phyloP scores from a whole-genome alignment of 140 eudicot species.

The Stevia rebaudiana region DNA sequence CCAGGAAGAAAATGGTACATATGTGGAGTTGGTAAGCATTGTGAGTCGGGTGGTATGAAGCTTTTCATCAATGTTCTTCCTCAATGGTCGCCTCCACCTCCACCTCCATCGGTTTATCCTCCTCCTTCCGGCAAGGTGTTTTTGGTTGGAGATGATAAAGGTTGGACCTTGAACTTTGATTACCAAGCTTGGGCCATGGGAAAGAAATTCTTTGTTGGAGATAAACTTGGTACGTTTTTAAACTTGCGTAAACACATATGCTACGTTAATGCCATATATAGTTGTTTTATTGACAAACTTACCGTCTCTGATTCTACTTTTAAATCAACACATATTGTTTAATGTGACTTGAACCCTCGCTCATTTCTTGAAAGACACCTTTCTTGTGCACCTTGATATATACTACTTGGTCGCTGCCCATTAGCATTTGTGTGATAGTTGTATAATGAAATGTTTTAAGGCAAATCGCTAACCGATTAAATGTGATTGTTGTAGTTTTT shows the following conservation, averaged over 20 bases:
- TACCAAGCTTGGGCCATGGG: slow-evolving; percentile 35
- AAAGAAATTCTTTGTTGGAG: slow-evolving; percentile 29
- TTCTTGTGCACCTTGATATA: too few relatives aligned
- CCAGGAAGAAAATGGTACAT: slow-evolving; percentile 47
- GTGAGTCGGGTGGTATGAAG: slow-evolving; percentile 33
- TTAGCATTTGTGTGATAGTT: too few relatives aligned
- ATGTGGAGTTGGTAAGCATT: slow-evolving; percentile 35
- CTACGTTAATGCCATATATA: too few relatives aligned
- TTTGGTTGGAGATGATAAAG: slow-evolving; percentile 30
- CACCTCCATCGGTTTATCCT: neutral
- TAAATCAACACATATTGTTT: too few relatives aligned
- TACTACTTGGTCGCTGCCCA: too few relatives aligned
- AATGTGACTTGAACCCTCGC: too few relatives aligned
- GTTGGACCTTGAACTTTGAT: slow-evolving; percentile 23
- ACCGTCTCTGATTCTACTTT: too few relatives aligned
- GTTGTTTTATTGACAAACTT: too few relatives aligned
- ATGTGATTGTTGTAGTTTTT: slow-evolving; percentile 20
- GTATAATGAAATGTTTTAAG: too few relatives aligned
- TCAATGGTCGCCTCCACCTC: neutral
- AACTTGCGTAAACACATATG: too few relatives aligned
- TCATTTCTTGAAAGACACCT: too few relatives aligned
- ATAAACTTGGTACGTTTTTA: slow-evolving; percentile 21
- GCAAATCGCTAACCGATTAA: neutral
- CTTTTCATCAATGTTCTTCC: slow-evolving; percentile 36
- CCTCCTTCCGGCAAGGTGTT: neutral